Percentiles rank a stretch among this genome's conserved stretches.
These are phyloP conservation scores for Hericium alpestre DNA, from an alignment of 768 basidiomycete species.

Conservation along the genomic window DNA sequence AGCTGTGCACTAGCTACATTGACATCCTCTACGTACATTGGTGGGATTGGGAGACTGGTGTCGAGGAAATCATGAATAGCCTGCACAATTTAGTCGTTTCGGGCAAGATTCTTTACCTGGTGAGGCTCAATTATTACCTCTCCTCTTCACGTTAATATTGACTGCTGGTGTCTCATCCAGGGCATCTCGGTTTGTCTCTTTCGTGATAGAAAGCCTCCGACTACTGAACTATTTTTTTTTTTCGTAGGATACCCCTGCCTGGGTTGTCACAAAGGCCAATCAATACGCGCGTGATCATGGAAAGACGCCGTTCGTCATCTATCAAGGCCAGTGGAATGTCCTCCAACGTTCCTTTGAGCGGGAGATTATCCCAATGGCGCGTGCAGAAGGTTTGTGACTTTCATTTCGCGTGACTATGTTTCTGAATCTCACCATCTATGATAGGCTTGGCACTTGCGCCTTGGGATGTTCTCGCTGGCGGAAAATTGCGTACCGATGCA, in stretches of 20 bases:
- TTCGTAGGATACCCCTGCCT: conserved; percentile 23
- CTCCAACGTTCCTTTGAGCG: conserved; percentile 28
- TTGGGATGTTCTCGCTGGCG: conserved; percentile 32
- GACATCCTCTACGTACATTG: conserved; percentile 49
- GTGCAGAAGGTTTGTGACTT: conserved; percentile 9
- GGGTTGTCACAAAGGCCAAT: conserved; percentile 27
- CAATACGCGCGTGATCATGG: conserved; percentile 28
- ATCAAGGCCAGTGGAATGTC: conserved; percentile 27
- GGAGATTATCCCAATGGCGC: conserved; percentile 31
- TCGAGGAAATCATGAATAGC: conserved; percentile 30
- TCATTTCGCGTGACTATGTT: not conserved
- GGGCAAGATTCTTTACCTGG: conserved; percentile 35
- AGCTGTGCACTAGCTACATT: conserved; percentile 49
- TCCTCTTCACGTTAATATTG: not conserved
- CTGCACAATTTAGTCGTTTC: conserved; percentile 30
- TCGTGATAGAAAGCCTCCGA: not conserved
- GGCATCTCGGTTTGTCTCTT: conserved; percentile 4
- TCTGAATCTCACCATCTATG: conserved; percentile 10
- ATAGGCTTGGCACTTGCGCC: conserved; percentile 27
- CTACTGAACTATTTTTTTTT: too few relatives aligned
- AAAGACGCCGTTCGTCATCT: conserved; percentile 31
- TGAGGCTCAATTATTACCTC: conserved; percentile 3
- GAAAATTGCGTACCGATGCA: conserved; percentile 28
- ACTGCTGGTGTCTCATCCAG: not conserved
- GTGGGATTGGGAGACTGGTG: conserved; percentile 36